A percentile compares a stretch with the other conserved stretches of the same genome.
Evolutionary conservation across 2,329 filamentous ascomycete species (phyloP).

Genomic region (Coniochaeta hoffmannii): DNA sequence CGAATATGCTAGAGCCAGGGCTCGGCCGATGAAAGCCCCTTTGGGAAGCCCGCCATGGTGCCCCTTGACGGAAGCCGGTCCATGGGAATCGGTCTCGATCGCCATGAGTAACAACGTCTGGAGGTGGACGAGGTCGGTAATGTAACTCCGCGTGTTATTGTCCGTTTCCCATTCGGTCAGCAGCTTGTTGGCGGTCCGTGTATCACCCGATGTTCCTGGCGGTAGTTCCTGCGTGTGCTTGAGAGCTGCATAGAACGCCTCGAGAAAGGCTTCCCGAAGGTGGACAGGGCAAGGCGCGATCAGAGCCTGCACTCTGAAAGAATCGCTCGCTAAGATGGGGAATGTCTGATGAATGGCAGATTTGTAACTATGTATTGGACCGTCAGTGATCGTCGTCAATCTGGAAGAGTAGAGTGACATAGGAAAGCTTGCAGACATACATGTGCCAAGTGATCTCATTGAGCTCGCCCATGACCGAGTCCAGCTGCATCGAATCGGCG

Average conservation of each 20-base stretch:
- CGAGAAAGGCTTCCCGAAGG: conserved; percentile 57
- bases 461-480: conserved; percentile 5
- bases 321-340: conserved; percentile 55
- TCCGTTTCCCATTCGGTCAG: conserved; percentile 45
- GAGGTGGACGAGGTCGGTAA: conserved; percentile 50
- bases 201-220: conserved; percentile 30
- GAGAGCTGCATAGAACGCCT: conserved; percentile 54
- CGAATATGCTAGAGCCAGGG: conserved; percentile 57
- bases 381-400: neutral
- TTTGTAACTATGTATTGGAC: conserved; percentile 46
- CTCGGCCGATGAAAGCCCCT: conserved; percentile 52
- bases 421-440: neutral
- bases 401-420: neutral
- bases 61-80: conserved; percentile 31
- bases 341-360: conserved; percentile 58
- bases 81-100: conserved; percentile 55
- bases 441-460: neutral
- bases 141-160: conserved; percentile 26
- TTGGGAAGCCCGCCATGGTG: conserved; percentile 38
- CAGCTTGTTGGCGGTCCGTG: conserved; percentile 36
- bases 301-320: conserved; percentile 45
- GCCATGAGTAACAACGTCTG: conserved; percentile 61
- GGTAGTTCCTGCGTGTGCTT: conserved; percentile 36
- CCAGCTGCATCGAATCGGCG: conserved; percentile 23
- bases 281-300: conserved; percentile 47